phyloP scores from a whole-genome alignment of 2,329 filamentous ascomycete genomes.

The Verticillium albo-atrum region DNA sequence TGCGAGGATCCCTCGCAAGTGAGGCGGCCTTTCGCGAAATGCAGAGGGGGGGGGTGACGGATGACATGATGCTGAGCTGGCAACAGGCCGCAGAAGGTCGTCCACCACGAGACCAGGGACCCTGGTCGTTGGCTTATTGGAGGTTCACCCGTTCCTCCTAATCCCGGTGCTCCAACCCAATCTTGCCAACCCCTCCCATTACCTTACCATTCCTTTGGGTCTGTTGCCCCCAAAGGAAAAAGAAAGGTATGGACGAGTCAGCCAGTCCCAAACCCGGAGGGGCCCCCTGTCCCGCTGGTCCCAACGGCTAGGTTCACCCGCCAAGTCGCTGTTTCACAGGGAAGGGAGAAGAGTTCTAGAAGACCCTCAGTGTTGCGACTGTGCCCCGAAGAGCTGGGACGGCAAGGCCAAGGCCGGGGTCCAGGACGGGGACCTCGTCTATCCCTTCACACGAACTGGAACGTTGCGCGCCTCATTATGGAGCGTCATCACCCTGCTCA shows the following conservation, averaged over 20 bases:
- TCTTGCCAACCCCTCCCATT: neutral
- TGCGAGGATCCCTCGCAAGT: neutral
- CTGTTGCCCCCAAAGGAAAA: neutral
- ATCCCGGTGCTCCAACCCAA: neutral
- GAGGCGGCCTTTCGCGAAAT: neutral
- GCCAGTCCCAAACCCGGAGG: neutral
- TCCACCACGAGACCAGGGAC: neutral
- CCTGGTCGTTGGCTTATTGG: neutral
- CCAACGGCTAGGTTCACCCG: constrained; percentile 1
- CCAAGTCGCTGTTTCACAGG: constrained; percentile 1
- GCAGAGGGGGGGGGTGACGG: neutral
- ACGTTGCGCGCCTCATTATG: neutral
- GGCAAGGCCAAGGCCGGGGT: neutral
- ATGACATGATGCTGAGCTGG: neutral
- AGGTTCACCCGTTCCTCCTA: neutral
- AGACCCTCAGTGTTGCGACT: constrained; percentile 4
- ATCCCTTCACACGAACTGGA: neutral
- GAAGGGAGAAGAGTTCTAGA: constrained; percentile 10
- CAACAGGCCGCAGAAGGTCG: neutral
- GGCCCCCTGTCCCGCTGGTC: neutral
- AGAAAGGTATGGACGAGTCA: neutral
- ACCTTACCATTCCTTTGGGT: neutral
- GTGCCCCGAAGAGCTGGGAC: neutral
- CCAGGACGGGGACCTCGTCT: neutral
- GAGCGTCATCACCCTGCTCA: neutral